A percentile compares a stretch with the other conserved stretches of the same genome.
Evolutionary conservation across 1,284 basidiomycete species (phyloP).

Genomic region (Veloporphyrellus conicus): DNA sequence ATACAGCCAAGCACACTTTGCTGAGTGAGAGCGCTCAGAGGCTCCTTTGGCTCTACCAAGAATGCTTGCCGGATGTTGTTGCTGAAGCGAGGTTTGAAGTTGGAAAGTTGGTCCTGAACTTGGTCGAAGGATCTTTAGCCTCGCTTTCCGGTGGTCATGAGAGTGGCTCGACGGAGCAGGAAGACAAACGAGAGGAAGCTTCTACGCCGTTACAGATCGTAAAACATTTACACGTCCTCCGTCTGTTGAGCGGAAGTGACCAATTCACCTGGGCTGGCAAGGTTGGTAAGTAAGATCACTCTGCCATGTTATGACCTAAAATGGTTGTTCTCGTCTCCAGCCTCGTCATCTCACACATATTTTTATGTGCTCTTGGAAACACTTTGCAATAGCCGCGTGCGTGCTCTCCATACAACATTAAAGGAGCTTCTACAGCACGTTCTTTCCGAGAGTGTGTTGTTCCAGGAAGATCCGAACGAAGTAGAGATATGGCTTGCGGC

Average conservation of each 20-base stretch:
- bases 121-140: slow-evolving; percentile 30
- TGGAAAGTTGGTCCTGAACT: slow-evolving; percentile 69
- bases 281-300: slow-evolving; percentile 46
- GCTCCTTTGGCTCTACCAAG: slow-evolving; percentile 81
- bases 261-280: slow-evolving; percentile 78
- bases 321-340: slow-evolving; percentile 20
- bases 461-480: slow-evolving; percentile 77
- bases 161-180: background rate
- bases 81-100: slow-evolving; percentile 82
- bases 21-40: slow-evolving; percentile 76
- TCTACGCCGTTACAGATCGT: slow-evolving; percentile 48
- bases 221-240: slow-evolving; percentile 76
- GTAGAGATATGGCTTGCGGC: slow-evolving; percentile 72
- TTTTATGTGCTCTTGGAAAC: slow-evolving; percentile 67
- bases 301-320: slow-evolving; percentile 3
- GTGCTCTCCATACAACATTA: slow-evolving; percentile 55
- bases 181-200: slow-evolving; percentile 12
- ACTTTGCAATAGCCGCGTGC: slow-evolving; percentile 47
- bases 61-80: slow-evolving; percentile 67
- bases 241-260: slow-evolving; percentile 66
- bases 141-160: slow-evolving; percentile 19
- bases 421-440: slow-evolving; percentile 56
- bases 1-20: slow-evolving; percentile 44
- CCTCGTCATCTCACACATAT: slow-evolving; percentile 47
- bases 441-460: slow-evolving; percentile 69